phyloP scores from a whole-genome alignment of 345 rosid species.

The Bruguiera gymnorhiza region DNA sequence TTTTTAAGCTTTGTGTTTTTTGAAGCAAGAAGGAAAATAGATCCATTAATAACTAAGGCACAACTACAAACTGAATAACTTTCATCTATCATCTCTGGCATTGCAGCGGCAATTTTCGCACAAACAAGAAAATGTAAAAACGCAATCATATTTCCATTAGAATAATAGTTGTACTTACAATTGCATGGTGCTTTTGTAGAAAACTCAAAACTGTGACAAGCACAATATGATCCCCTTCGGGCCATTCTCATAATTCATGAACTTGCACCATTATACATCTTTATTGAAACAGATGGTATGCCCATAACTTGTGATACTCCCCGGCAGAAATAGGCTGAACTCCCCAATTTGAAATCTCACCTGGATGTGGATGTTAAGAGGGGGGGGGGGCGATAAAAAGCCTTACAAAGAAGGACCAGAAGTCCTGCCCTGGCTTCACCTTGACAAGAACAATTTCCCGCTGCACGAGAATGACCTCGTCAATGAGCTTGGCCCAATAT shows the following conservation, averaged over 20 bases:
- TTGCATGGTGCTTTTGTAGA: background rate
- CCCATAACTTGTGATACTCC: background rate
- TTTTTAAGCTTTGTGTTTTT: too few relatives aligned
- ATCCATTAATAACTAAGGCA: too few relatives aligned
- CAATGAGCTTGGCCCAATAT: constrained; percentile 36
- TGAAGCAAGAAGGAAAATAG: too few relatives aligned
- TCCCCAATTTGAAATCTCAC: background rate
- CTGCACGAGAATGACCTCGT: constrained; percentile 61
- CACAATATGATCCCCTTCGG: constrained; percentile 3
- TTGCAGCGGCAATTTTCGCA: background rate
- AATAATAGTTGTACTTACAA: constrained; percentile 11
- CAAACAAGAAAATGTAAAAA: background rate
- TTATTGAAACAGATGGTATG: background rate
- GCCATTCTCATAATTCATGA: background rate
- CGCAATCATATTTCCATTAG: background rate
- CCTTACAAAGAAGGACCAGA: constrained; percentile 21
- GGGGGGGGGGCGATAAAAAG: background rate
- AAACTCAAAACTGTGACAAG: background rate
- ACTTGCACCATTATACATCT: background rate
- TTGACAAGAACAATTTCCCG: constrained; percentile 48
- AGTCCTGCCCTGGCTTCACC: constrained; percentile 19
- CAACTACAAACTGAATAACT: background rate
- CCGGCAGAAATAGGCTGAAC: background rate
- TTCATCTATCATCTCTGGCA: too few relatives aligned
- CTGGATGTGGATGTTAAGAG: background rate